Base-by-base conservation (phyloP, 2,329 filamentous ascomycete genomes). In the Neophaeococcomyces aloes region DNA sequence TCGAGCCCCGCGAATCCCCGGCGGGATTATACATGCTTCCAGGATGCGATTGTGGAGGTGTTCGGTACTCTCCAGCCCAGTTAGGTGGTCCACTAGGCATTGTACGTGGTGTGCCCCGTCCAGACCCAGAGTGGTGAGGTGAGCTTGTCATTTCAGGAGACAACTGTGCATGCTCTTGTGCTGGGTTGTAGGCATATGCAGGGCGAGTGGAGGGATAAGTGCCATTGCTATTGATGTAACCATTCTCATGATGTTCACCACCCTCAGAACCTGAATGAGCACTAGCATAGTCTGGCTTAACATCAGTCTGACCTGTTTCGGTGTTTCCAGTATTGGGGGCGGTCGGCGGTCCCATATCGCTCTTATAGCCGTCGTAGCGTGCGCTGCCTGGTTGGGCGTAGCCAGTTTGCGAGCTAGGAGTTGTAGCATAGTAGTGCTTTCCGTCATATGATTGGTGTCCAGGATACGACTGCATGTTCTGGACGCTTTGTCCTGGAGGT, bases 21-120 rank as follows among this genome's bases (percentile, higher is more conserved):
- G 94, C 87, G 50, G 93, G 82, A 62, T 80, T 93, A 71, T 94
- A 94, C 39, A 94, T 69, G 59, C 79, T 93, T 69, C 85, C 88
- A 1, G 84, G 80, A 3, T 82, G 74, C 1, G 64, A 52, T 32
- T 86, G 80, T 17, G 87, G 86, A 38, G 88, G 83, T 1, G 86
- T 88, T 60, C 71, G 82, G 65, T 93, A 94, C 35, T 66, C 64
- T 39, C 73, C 75, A 4, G 74, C 63, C 65, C 93, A 95, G 62
- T 87, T 86, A 2, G 79, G 70, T 53, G 84, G 81, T 29, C 79
- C 72, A 1, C 81, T 74, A 7, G 78, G 73, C 3, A 86, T 76
- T 1, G 85, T 93, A 54, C 88, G 79, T 8, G 88, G 87, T 15
- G 87, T 94, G 29, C 86, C 86, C 48, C 86, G 79, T 27, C 86